Percentiles rank a stretch among this genome's conserved stretches.
These are phyloP conservation scores for Ilyonectria sp. DNA, from an alignment of 2,329 filamentous ascomycete genomes.

Conservation along the genomic window DNA sequence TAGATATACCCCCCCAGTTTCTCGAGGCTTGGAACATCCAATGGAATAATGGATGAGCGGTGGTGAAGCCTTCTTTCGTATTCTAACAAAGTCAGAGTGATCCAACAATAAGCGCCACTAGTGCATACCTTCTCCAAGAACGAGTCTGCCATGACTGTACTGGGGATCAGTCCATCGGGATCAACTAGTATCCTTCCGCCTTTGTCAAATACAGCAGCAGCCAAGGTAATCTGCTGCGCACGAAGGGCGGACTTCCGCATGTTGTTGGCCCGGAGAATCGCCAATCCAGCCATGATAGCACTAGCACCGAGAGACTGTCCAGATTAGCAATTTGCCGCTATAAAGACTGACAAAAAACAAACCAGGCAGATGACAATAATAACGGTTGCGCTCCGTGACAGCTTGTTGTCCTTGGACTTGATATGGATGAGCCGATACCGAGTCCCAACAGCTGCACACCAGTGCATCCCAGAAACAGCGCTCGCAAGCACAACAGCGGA, in stretches of 20 bases:
- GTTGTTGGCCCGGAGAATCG: conserved; percentile 67
- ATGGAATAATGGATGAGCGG: conserved; percentile 83
- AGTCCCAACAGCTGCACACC: conserved; percentile 82
- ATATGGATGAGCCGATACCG: conserved; percentile 71
- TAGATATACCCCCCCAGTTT: conserved; percentile 80
- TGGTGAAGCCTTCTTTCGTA: conserved; percentile 82
- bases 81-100: conserved; percentile 41
- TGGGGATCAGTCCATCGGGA: conserved; percentile 76
- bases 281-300: conserved; percentile 69
- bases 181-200: conserved; percentile 78
- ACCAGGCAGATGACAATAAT: conserved; percentile 82
- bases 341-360: conserved; percentile 49
- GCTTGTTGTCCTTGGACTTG: conserved; percentile 50
- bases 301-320: conserved; percentile 72
- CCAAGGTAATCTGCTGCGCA: conserved; percentile 73
- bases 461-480: conserved; percentile 90
- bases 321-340: conserved; percentile 10
- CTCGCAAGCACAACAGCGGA: conserved; percentile 79
- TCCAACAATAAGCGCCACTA: too few species aligned
- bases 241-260: conserved; percentile 69
- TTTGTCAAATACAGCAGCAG: conserved; percentile 76
- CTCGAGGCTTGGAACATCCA: conserved; percentile 89
- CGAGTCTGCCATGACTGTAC: conserved; percentile 83
- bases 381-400: conserved; percentile 76
- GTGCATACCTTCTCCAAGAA: conserved; percentile 74